Evolutionary conservation across 148 eudicot species (phyloP), one percentile per base, ranked within the genome.

Genomic region (Rhododendron simsii): DNA sequence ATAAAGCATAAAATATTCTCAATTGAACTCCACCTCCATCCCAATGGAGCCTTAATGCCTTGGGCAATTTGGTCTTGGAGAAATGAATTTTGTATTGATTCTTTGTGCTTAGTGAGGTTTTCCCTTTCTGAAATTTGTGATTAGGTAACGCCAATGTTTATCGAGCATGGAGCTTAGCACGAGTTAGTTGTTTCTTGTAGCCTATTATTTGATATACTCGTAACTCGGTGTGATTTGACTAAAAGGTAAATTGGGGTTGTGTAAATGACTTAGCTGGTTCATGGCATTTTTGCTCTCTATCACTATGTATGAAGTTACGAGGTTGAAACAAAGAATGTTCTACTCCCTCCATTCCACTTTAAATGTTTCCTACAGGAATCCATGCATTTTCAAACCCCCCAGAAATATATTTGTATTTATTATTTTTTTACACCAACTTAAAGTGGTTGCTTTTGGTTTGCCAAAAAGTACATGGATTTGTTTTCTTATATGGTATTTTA

Each of bases 31-130:
- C 71, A 63, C 71, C n/a, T 63, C 71, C n/a, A 23, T 63, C 71
- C 71, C 71, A 8, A 9, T 26, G 71, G 14, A 9, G 12, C 30
- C 11, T 9, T n/a, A n/a, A 23, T 26, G 33, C 14, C 14, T 59
- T 92, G 94, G 94, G 37, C 96, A 96, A 69, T 90, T 96, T 18
- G 94, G 91, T 80, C 85, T 93, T 41, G 98, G 98, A 73, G 95
- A 96, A 93, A 69, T 71, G 73, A 33, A 12, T 71, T 94, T 87
- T 87, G 93, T 2, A 89, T 91, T 71, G 94, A 84, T 45, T 83
- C 94, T 41, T 89, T 92, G 83, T 9, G 86, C 74, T 83, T 78
- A 69, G 7, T 10, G 21, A 41, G 80, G 53, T 45, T 33, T n/a
- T 47, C 55, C 5, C 3, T 18, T 51, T 51, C 7, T 81, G 30